Base-by-base conservation (phyloP, 352 stramenopile genomes). In the Globisporangium paroecandrum region DNA sequence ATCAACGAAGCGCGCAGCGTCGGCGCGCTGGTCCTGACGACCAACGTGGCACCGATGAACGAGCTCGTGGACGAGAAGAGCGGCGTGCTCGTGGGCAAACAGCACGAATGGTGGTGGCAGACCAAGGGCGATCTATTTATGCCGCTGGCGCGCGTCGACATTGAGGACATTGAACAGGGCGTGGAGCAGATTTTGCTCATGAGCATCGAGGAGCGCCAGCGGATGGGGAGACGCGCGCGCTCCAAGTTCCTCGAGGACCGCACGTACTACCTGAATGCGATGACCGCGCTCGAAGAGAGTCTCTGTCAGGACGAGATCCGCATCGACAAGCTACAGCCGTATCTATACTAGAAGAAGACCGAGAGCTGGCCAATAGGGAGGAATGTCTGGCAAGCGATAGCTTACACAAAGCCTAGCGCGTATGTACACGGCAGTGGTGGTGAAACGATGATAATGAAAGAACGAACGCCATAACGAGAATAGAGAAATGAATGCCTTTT, bases 81-180 rank as follows among this genome's bases (percentile, higher is more conserved):
- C 55, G 87, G 87, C 32, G 82, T 95, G 54, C 76, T 95, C 2
- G 77, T 94, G 58, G 82, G 83, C 47, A 55, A 75, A 34, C 68
- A 76, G 18, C 71, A 77, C n/a, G 55, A 73, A 34, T 91, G 83
- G 85, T 91, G 83, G 87, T 92, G 87, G 85, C 85, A 92, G 65
- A 91, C 81, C 9, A 91, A 90, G 64, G 87, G 85, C 55, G 83
- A 93, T 63, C 77, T 93, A 77, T 92, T 93, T 77, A 91, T 95
- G 85, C 85, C 81, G 46, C 73, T 93, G 43, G 82, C 82, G 25
- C 71, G 81, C 55, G 83, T 91, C 53, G 71, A 83, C 27, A 60
- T 90, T 41, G 77, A 72, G 4, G 85, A 87, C 27, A 89, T 95
- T 51, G 85, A 91, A 59, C 71, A 71, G 25, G 82, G 81, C 24